These are phyloP conservation scores for Sclerotinia trifoliorum DNA, from an alignment of 2,329 filamentous ascomycete genomes.

Conservation along the genomic window DNA sequence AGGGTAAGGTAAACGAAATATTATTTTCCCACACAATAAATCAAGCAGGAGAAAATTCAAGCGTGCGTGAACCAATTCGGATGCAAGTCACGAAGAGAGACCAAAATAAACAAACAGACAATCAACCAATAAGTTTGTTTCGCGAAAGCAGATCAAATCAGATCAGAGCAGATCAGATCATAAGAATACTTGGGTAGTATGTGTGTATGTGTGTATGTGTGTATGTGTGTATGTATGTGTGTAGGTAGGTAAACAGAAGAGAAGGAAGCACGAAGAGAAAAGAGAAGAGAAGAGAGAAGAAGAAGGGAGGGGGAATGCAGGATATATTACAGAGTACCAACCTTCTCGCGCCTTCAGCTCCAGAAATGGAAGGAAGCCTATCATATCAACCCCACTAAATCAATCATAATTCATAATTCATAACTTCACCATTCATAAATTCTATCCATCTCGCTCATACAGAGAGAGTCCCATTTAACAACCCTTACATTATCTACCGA, in stretches of 20 bases:
- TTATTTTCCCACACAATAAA: not conserved
- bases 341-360: not conserved
- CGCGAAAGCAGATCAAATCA: not conserved
- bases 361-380: too few species aligned
- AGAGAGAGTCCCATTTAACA: too few species aligned
- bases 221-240: too few species aligned
- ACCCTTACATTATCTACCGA: too few species aligned
- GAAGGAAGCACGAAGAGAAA: not conserved
- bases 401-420: too few species aligned
- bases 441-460: too few species aligned
- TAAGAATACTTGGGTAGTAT: too few species aligned
- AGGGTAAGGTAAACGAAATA: not conserved
- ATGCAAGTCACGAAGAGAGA: not conserved
- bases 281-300: not conserved
- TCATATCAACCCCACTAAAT: too few species aligned
- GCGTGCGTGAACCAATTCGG: not conserved
- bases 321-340: slow-evolving; percentile 11
- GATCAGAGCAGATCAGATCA: not conserved
- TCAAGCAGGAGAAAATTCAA: not conserved
- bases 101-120: not conserved
- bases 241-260: not conserved
- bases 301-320: not conserved
- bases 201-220: too few species aligned
- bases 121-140: not conserved
- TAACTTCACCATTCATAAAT: too few species aligned